A percentile compares a stretch with the other conserved stretches of the same genome.
phyloP scores from a whole-genome alignment of 1,139 yeast species.

The Blastobotrys buckinghamii region DNA sequence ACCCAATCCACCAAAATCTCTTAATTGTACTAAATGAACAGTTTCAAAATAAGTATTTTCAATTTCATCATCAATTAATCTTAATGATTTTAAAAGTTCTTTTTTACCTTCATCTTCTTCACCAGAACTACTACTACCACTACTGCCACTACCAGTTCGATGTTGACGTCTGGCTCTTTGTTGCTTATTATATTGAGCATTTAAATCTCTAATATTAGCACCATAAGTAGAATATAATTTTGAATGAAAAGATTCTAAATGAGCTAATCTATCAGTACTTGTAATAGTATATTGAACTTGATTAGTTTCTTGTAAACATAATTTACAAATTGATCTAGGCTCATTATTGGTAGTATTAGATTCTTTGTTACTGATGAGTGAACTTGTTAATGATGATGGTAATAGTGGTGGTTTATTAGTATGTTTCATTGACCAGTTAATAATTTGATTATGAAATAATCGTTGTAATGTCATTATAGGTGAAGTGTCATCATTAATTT shows the following conservation, averaged over 20 bases:
- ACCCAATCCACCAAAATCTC: conserved; percentile 10
- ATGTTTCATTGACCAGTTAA: neutral
- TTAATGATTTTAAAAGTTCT: neutral
- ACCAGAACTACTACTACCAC: no score
- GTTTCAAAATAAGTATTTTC: conserved; percentile 3
- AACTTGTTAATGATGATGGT: neutral
- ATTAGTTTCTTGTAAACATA: conserved; percentile 6
- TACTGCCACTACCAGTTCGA: no score
- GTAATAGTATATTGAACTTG: conserved; percentile 6
- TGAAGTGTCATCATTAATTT: conserved; percentile 7
- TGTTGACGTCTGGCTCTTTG: neutral
- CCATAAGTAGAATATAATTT: conserved; percentile 9
- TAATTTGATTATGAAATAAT: conserved; percentile 7
- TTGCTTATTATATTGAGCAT: conserved; percentile 6
- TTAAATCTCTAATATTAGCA: conserved; percentile 10
- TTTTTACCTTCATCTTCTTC: neutral
- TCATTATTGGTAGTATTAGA: neutral
- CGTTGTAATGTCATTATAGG: conserved; percentile 10
- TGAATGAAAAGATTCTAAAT: conserved; percentile 7
- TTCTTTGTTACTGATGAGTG: neutral
- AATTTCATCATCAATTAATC: conserved; percentile 5
- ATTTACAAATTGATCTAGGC: conserved; percentile 6
- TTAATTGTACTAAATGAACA: conserved; percentile 4
- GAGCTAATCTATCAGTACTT: conserved; percentile 7
- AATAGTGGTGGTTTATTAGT: neutral